Conservation (phyloP, 495 filamentous ascomycete genomes). For the Massariosphaeria phaeospora region DNA sequence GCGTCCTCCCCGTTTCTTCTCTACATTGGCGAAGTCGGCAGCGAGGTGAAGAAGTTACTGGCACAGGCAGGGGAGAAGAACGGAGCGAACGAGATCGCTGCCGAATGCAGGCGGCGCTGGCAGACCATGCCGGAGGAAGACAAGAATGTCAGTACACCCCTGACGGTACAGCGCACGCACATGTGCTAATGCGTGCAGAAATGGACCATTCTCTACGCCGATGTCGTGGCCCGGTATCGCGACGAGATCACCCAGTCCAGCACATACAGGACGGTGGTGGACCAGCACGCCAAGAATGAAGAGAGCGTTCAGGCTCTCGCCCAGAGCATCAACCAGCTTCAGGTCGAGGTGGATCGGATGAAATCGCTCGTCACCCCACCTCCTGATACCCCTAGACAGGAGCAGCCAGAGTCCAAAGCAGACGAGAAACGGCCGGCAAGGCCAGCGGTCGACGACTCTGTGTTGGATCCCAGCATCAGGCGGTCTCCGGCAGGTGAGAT, state of each 20-base stretch:
- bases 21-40: constrained; percentile 30
- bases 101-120: constrained; percentile 32
- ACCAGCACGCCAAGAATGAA: constrained; percentile 30
- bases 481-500: constrained; percentile 31
- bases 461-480: constrained; percentile 13
- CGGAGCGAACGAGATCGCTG: constrained; percentile 32
- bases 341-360: constrained; percentile 32
- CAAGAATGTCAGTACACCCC: constrained; percentile 26
- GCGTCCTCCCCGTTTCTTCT: constrained; percentile 32
- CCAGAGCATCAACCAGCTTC: constrained; percentile 32
- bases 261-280: constrained; percentile 25
- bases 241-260: constrained; percentile 32
- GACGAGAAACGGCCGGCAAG: background rate
- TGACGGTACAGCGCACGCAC: background rate
- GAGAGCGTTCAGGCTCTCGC: constrained; percentile 30
- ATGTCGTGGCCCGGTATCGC: constrained; percentile 28
- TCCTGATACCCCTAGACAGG: constrained; percentile 4
- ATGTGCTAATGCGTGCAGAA: constrained; percentile 16
- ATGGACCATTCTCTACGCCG: constrained; percentile 33
- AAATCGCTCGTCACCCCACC: constrained; percentile 17
- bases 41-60: constrained; percentile 23
- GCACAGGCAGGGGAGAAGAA: constrained; percentile 24
- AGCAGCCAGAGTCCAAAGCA: background rate
- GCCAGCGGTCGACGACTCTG: constrained; percentile 2
- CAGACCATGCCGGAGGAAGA: constrained; percentile 29